Evolutionary conservation across 2,329 filamentous ascomycete species (phyloP), one percentile per base, ranked within the genome.

Genomic region (Magnaporthiopsis poae): DNA sequence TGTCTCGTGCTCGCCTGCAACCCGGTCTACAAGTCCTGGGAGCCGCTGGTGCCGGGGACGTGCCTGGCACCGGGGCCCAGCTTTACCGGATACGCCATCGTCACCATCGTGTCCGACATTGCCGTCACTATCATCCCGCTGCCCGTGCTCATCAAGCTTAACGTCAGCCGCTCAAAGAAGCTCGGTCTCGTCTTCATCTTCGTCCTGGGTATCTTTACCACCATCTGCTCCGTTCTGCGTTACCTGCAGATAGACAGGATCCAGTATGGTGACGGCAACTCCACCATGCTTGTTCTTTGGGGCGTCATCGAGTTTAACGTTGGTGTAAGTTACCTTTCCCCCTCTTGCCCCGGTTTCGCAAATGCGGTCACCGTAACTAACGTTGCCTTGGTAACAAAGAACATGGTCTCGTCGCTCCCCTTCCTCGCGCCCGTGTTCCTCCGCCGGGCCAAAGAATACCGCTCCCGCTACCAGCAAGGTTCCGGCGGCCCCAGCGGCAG

Each of bases 281-380:
- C 83, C 0, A 85, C 83, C 5, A 82, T 83, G 79, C 75, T 86
- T 13, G 77, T 86, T 0, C 74, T 85, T 0, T 86, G 83, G 83
- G 83, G 83, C 5, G 81, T 80, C 2, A 81, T 86, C 66, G 83
- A 86, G 71, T 82, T 85, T 72, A 85, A 85, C 69, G 79, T 85
- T 36, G 83, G 83, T 13, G 82, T 84, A 77, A 71, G 81, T n/a
- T 12, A 2, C 35, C 9, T 36, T 36, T 61, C n/a, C 64, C 66
- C 33, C 68, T 52, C 4, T 31, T 9, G 12, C 36, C 11, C 33
- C 31, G 31, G 7, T 35, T 35, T 13, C 13, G 39, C 15, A 18
- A 18, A 18, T 3, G 5, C 4, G 5, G 15, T 18, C 39, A 1
- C 39, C 39, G 13, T 18, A 1, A 12, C n/a, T 62, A 61, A 65